phyloP scores from a whole-genome alignment of 306 rosid genomes.

The Lagenaria siceraria region DNA sequence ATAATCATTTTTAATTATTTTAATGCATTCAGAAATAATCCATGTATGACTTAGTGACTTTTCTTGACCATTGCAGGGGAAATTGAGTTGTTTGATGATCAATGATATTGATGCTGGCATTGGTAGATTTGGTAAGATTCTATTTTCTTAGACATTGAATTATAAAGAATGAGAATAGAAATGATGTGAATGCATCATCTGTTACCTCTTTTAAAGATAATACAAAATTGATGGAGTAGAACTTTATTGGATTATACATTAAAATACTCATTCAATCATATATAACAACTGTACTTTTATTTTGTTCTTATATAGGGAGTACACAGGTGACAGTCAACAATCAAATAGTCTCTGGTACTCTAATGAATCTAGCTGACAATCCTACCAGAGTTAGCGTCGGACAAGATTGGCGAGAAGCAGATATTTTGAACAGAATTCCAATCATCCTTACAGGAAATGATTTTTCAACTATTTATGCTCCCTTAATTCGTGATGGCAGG shows the following conservation, averaged over 20 bases:
- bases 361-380: conserved; percentile 89
- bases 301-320: conserved; percentile 36
- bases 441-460: conserved; percentile 95
- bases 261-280: background rate
- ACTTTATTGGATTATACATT: background rate
- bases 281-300: background rate
- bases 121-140: conserved; percentile 82
- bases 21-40: background rate
- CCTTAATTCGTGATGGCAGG: conserved; percentile 95
- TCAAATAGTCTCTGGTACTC: conserved; percentile 94
- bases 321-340: conserved; percentile 98
- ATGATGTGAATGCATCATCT: background rate
- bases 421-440: conserved; percentile 69
- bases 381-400: conserved; percentile 90
- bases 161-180: background rate
- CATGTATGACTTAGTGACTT: background rate
- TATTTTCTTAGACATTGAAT: background rate
- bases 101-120: conserved; percentile 96
- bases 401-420: conserved; percentile 82
- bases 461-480: conserved; percentile 88
- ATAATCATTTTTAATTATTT: background rate
- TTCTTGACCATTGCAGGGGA: conserved; percentile 46
- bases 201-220: background rate
- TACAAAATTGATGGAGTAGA: background rate
- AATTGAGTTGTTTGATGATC: conserved; percentile 96